Base-by-base conservation (phyloP, 177 flowering plant species). In the Vitis hybrid region DNA sequence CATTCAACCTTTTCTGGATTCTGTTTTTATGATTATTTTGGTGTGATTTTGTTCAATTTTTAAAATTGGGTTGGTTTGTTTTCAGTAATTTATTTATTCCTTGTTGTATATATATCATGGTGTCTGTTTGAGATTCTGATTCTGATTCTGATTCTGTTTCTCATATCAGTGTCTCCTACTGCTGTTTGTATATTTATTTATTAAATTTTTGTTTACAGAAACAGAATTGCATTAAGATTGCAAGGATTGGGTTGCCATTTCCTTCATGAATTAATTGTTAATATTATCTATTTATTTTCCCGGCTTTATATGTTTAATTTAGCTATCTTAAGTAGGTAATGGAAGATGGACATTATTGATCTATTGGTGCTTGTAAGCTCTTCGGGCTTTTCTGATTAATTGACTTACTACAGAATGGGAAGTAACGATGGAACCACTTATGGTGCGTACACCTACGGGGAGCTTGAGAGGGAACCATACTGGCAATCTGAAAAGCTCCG, bases 401-500 rank as follows among this genome's bases (percentile, higher is more conserved):
- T 63, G 3, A 1, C 2, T 10, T 49, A n/a, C n/a, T 77, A 74
- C 85, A 89, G 92, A 76, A 94, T 94, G 97, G 97, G 88, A 67
- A 86, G 86, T 56, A 66, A 67, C 39, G 89, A 78, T 48, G 90
- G 76, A 68, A 71, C 76, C 59, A 69, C 57, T 6, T 92, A 87
- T 66, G 97, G 97, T 6, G 83, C 84, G 18, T 94, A 82, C 94
- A 94, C 98, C 62, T 92, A 94, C 50, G 85, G 84, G 62, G 73
- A 77, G 45, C 86, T 94, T 50, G 97, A 89, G 84, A 89, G 97
- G 83, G 98, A 94, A 73, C 90, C 83, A 29, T 94, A 94, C 79
- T 91, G 97, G 97, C 97, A 95, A 6, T 79, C 89, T 3, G 95
- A 91, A 73, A 92, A 91, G 76, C 91, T 94, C 45, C 70, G 90